A percentile compares a stretch with the other conserved stretches of the same genome.
Conservation (phyloP, 352 stramenopile species). For the Globisporangium polare region DNA sequence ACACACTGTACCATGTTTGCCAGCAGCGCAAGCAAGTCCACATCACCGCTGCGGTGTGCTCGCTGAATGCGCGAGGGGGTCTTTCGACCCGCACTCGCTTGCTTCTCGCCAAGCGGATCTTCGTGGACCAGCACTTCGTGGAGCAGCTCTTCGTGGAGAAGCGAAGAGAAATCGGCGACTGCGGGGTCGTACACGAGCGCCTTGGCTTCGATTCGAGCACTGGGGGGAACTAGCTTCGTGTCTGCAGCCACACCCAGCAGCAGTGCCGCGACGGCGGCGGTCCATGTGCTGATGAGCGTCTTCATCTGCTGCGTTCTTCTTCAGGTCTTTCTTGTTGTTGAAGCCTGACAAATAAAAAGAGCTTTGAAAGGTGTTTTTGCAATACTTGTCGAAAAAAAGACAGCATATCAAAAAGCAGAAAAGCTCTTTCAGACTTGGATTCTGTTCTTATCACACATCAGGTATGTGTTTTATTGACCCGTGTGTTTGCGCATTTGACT, state of each 20-base stretch:
- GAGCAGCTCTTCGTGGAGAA: not conserved
- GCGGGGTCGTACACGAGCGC: conserved; percentile 12
- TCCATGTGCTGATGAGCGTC: not conserved
- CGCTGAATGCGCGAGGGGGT: not conserved
- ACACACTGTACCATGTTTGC: conserved; percentile 12
- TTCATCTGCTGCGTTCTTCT: not conserved
- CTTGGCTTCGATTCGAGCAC: not conserved
- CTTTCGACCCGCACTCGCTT: not conserved
- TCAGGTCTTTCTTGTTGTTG: not conserved
- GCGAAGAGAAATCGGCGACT: conserved; percentile 4
- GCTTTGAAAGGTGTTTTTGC: too few relatives aligned
- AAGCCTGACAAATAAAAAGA: too few relatives aligned
- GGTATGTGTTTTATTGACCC: too few relatives aligned
- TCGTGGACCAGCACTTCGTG: not conserved
- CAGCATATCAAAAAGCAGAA: too few relatives aligned
- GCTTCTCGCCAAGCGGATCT: not conserved
- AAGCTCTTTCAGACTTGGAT: too few relatives aligned
- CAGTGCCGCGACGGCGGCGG: not conserved
- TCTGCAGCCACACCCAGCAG: not conserved
- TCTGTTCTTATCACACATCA: too few relatives aligned
- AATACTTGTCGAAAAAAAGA: too few relatives aligned
- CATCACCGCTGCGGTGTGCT: not conserved
- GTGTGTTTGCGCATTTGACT: not conserved
- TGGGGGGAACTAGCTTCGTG: too few relatives aligned
- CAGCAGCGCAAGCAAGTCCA: conserved; percentile 10